Evolutionary conservation across 192 early-diverging fungal genomes (phyloP).

Genomic region (Mortierella antarctica): DNA sequence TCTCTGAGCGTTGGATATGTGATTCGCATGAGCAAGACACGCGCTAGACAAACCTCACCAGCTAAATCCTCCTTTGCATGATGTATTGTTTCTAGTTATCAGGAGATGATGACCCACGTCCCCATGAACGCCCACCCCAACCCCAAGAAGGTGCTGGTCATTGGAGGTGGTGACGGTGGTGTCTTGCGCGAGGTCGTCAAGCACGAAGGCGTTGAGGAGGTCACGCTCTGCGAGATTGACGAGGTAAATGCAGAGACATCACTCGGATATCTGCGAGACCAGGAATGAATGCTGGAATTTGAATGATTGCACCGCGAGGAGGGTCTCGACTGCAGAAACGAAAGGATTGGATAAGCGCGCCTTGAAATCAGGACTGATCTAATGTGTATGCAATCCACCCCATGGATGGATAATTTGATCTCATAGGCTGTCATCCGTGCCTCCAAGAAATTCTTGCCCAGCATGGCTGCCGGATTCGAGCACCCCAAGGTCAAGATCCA

Average conservation of each 20-base stretch:
- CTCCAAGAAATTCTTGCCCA: conserved; percentile 93
- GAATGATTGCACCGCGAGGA: too few species aligned
- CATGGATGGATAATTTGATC: background rate
- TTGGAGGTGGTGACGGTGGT: conserved; percentile 99
- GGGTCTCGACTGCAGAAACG: too few species aligned
- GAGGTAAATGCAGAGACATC: conserved; percentile 59
- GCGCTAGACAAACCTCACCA: too few species aligned
- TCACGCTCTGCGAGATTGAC: conserved; percentile 97
- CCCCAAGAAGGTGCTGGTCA: conserved; percentile 95
- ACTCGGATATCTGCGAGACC: too few species aligned
- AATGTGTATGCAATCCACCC: background rate
- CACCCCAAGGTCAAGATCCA: conserved; percentile 95
- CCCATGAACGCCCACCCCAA: conserved; percentile 94
- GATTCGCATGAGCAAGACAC: too few species aligned
- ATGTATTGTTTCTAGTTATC: conserved; percentile 71
- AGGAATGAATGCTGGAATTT: too few species aligned
- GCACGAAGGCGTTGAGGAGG: conserved; percentile 93
- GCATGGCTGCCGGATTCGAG: conserved; percentile 92
- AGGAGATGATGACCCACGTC: conserved; percentile 99
- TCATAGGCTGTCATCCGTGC: conserved; percentile 81
- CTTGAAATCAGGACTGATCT: too few species aligned
- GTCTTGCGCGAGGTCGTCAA: conserved; percentile 98
- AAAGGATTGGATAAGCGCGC: too few species aligned
- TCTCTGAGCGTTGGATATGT: background rate
- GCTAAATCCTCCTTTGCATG: background rate